Evolutionary conservation across 2,329 filamentous ascomycete species (phyloP).

Genomic region (Cordyceps cicadae): DNA sequence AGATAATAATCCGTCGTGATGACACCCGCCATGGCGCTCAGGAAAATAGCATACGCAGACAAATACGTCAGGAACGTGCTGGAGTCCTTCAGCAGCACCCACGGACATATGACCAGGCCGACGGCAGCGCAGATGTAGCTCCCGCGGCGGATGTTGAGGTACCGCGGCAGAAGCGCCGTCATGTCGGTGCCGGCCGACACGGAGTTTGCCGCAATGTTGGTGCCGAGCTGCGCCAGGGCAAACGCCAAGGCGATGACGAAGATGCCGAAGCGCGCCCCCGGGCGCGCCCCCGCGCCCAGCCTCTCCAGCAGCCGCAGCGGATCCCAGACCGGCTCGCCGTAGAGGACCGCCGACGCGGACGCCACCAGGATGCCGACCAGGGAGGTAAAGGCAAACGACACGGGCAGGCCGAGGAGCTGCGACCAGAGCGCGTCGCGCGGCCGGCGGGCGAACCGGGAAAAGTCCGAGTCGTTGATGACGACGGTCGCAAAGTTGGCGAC

Average conservation of each 20-base stretch:
- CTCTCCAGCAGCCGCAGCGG: constrained; percentile 59
- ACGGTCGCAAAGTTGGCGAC: constrained; percentile 88
- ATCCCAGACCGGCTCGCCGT: constrained; percentile 62
- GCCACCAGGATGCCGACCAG: constrained; percentile 77
- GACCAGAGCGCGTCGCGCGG: constrained; percentile 75
- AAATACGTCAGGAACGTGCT: constrained; percentile 90
- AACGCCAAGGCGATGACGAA: constrained; percentile 66
- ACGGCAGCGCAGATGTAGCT: constrained; percentile 76
- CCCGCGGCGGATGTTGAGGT: constrained; percentile 75
- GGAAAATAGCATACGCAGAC: constrained; percentile 84
- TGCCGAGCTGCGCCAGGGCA: constrained; percentile 75
- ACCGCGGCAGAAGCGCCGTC: constrained; percentile 74
- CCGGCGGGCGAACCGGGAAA: constrained; percentile 71
- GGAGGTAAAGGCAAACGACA: constrained; percentile 67
- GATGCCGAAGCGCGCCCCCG: constrained; percentile 63
- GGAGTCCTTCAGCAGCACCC: constrained; percentile 62
- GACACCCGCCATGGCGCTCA: constrained; percentile 86
- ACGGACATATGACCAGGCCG: constrained; percentile 80
- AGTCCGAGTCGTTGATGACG: constrained; percentile 77
- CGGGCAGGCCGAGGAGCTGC: constrained; percentile 66
- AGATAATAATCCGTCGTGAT: constrained; percentile 83
- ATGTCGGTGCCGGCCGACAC: constrained; percentile 78
- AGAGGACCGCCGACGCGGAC: constrained; percentile 62
- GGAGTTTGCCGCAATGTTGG: constrained; percentile 81
- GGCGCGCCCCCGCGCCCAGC: constrained; percentile 63